Percentiles rank a stretch among this genome's conserved stretches.
Evolutionary conservation across 495 filamentous ascomycete species (phyloP).

Genomic region (Annulohypoxylon moriforme): DNA sequence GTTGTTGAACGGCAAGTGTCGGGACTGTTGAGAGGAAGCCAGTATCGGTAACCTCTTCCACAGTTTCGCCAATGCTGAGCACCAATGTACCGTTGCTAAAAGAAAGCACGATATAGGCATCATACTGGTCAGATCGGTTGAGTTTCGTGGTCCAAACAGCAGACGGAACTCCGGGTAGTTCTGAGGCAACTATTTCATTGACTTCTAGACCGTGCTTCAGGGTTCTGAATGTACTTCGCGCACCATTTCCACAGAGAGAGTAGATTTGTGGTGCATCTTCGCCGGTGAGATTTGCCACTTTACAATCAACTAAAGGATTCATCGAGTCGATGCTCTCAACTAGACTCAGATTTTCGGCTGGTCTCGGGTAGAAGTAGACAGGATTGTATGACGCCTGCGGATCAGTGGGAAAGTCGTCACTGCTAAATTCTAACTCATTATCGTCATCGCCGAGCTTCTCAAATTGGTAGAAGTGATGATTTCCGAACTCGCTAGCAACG

Average conservation of each 20-base stretch:
- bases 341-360: conserved; percentile 81
- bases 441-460: conserved; percentile 98
- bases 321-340: conserved; percentile 88
- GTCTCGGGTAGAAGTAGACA: conserved; percentile 84
- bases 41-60: conserved; percentile 93
- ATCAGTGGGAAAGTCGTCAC: conserved; percentile 83
- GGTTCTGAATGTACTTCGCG: conserved; percentile 87
- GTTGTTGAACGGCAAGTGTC: conserved; percentile 90
- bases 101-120: conserved; percentile 79
- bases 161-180: conserved; percentile 84
- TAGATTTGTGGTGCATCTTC: conserved; percentile 98
- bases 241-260: conserved; percentile 86
- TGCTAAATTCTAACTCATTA: conserved; percentile 85
- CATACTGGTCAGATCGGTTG: conserved; percentile 82
- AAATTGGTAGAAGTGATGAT: conserved; percentile 96
- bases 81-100: conserved; percentile 81
- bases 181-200: conserved; percentile 91
- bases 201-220: conserved; percentile 93
- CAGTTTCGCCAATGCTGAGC: conserved; percentile 93
- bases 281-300: conserved; percentile 85
- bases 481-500: conserved; percentile 90
- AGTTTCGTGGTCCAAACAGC: conserved; percentile 96
- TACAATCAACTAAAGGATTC: conserved; percentile 91
- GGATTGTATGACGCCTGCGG: conserved; percentile 73
- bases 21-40: conserved; percentile 88